Percentiles rank a stretch among this genome's conserved stretches.
phyloP scores from a whole-genome alignment of 768 basidiomycete species.

The Daedalea quercina region DNA sequence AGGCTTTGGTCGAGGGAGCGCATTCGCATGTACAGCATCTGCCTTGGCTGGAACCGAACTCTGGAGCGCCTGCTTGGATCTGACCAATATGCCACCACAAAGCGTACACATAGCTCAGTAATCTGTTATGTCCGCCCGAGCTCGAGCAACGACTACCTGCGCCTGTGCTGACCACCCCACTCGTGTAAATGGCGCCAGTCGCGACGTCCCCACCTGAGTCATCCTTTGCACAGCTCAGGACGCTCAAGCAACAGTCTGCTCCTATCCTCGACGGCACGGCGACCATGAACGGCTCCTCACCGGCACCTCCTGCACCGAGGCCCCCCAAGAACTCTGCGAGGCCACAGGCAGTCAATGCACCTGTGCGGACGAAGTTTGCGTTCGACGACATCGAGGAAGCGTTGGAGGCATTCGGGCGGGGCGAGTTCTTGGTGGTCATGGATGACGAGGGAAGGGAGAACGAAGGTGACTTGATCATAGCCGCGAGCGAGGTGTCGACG shows the following conservation, averaged over 20 bases:
- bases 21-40: no score
- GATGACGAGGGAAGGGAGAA: slow-evolving; percentile 96
- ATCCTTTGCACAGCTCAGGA: background rate
- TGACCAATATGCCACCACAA: background rate
- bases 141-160: background rate
- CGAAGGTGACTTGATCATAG: slow-evolving; percentile 93
- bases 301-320: background rate
- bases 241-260: background rate
- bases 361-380: slow-evolving; percentile 35
- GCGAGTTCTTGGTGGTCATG: slow-evolving; percentile 95
- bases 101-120: background rate
- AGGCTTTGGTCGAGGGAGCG: no score
- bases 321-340: background rate
- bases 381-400: slow-evolving; percentile 84
- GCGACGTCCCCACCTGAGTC: background rate
- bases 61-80: background rate
- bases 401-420: slow-evolving; percentile 63
- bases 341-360: slow-evolving; percentile 12
- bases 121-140: background rate
- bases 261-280: background rate
- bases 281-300: background rate
- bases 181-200: background rate
- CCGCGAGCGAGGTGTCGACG: slow-evolving; percentile 77
- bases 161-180: background rate
- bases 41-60: no score